phyloP scores from a whole-genome alignment of 73 alveolate species.

The Paramecium bursaria region DNA sequence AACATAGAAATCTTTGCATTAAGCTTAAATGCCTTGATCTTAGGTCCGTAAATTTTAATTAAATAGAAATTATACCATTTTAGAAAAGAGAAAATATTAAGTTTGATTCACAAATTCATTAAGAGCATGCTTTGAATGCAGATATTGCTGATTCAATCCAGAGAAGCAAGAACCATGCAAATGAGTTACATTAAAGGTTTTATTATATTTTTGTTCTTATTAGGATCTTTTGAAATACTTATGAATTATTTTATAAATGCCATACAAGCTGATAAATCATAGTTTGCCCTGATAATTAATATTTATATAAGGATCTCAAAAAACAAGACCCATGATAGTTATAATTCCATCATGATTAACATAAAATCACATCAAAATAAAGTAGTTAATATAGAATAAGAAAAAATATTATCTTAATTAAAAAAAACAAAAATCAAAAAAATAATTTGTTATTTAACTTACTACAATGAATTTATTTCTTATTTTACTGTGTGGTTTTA shows the following conservation, averaged over 20 bases:
- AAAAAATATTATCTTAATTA: too few species aligned
- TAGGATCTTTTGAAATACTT: slow-evolving; percentile 3
- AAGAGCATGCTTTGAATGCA: slow-evolving; percentile 36
- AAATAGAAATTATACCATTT: not conserved
- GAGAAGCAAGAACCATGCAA: slow-evolving; percentile 31
- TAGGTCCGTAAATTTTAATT: too few species aligned
- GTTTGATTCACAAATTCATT: slow-evolving; percentile 57
- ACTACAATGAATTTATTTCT: too few species aligned
- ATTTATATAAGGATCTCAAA: slow-evolving; percentile 3
- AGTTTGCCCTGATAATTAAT: not conserved
- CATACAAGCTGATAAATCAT: not conserved
- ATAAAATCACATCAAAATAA: too few species aligned
- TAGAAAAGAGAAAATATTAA: slow-evolving; percentile 20
- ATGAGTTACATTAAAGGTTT: slow-evolving; percentile 22
- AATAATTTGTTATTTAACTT: too few species aligned
- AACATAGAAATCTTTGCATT: too few species aligned
- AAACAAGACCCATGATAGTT: slow-evolving; percentile 37
- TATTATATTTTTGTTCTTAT: not conserved
- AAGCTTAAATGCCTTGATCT: too few species aligned
- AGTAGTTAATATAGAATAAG: too few species aligned
- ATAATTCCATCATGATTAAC: slow-evolving; percentile 24
- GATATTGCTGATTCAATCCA: not conserved
- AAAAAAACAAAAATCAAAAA: too few species aligned
- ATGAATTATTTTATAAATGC: not conserved
- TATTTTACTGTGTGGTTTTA: too few species aligned